These are phyloP conservation scores for Globisporangium sylvaticum DNA, from an alignment of 352 stramenopile genomes.

Conservation along the genomic window DNA sequence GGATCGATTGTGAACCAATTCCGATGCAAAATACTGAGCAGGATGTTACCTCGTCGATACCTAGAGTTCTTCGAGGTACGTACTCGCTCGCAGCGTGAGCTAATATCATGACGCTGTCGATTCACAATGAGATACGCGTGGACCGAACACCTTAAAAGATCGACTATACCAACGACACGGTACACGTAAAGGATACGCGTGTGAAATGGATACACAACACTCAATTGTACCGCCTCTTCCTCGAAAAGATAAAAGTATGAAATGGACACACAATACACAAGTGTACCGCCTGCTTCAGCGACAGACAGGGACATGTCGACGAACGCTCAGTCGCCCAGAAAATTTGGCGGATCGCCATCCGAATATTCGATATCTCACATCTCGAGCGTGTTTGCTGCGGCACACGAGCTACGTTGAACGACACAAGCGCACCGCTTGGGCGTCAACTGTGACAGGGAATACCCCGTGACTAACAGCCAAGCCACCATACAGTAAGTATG, in stretches of 20 bases:
- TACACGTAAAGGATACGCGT: neutral
- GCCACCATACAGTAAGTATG: neutral
- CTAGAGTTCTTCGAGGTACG: neutral
- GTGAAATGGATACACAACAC: neutral
- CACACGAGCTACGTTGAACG: neutral
- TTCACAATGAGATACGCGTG: neutral
- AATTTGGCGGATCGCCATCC: constrained; percentile 1
- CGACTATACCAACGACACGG: neutral
- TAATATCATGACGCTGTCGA: constrained; percentile 8
- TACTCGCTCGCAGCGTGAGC: neutral
- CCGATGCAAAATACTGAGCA: neutral
- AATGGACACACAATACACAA: constrained; percentile 2
- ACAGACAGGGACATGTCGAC: neutral
- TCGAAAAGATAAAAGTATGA: neutral
- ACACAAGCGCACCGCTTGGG: neutral
- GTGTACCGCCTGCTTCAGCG: neutral
- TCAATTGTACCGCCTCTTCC: no score
- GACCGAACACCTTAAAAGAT: constrained; percentile 2
- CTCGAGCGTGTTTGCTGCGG: neutral
- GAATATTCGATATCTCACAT: neutral
- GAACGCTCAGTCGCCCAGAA: neutral
- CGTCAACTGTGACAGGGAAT: neutral
- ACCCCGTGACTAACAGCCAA: neutral
- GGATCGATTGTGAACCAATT: neutral
- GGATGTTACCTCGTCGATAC: neutral